Evolutionary conservation across 2,329 filamentous ascomycete genomes (phyloP), one percentile per base, ranked within the genome.

Genomic region (Dactylellina parvicollis): DNA sequence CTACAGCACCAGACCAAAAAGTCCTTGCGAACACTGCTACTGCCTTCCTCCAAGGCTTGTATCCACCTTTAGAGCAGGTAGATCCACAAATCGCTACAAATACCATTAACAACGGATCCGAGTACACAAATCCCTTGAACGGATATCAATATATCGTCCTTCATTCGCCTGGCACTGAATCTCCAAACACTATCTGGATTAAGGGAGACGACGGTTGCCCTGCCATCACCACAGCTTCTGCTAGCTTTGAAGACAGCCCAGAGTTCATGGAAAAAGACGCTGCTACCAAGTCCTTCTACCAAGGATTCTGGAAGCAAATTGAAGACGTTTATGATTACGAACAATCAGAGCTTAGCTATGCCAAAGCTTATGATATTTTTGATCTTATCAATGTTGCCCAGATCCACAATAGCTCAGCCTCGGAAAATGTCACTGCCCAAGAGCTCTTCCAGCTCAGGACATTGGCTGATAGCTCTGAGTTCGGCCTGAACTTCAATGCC

Each of bases 141-240:
- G 92, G 92, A 24, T 96, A 92, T 80, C 93, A 97, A 81, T 86
- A 95, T 74, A 89, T 96, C 76, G 90, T 91, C 16, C 83, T 97
- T 62, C 86, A 88, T 70, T 82, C 86, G 2, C 84, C 90, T 26
- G 80, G 83, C 1, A 84, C 83, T 1, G 87, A 87, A 76, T 82
- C 85, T 1, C 86, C 88, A 81, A 83, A 83, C 77, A 85, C 79
- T 62, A 83, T 81, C 22, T 88, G 86, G 86, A 82, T 88, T 0
- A 86, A 88, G 80, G 86, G 85, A 46, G 81, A 82, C 74, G 86
- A 83, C 67, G 84, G 84, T 7, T 89, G 87, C 80, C 81, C 81
- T 42, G 84, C 84, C 34, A 81, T 86, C 36, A 81, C 83, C 57
- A 85, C 84, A 79, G 86, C 85, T 34, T 86, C 87, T 79, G 81